A percentile compares a stretch with the other conserved stretches of the same genome.
Evolutionary conservation across 139 green algal species (phyloP).

Genomic region (Choricystis sp.): DNA sequence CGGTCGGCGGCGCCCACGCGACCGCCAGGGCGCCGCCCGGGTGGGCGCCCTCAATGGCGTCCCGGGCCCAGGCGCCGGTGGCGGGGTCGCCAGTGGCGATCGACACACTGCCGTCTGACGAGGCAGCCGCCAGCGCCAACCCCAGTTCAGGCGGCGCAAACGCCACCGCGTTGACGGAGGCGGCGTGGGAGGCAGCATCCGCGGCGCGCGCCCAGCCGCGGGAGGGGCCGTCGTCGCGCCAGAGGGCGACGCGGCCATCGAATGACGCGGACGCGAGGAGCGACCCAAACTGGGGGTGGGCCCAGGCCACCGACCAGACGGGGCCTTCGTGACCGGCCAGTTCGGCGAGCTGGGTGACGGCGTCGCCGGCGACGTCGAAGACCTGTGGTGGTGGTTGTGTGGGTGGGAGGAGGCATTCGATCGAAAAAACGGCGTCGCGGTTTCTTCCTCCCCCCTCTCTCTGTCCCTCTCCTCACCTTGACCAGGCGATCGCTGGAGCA

Average conservation of each 20-base stretch:
- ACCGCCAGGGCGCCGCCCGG: slow-evolving; percentile 70
- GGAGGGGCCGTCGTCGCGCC: slow-evolving; percentile 63
- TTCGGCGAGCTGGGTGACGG: slow-evolving; percentile 43
- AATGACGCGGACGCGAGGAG: slow-evolving; percentile 84
- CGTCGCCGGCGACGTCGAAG: slow-evolving; percentile 24
- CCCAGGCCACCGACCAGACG: slow-evolving; percentile 72
- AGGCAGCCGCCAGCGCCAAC: slow-evolving; percentile 69
- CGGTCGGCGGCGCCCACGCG: slow-evolving; percentile 65
- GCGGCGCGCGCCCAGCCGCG: slow-evolving; percentile 62
- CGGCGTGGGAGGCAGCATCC: slow-evolving; percentile 27
- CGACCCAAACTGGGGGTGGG: slow-evolving; percentile 86
- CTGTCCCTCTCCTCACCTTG: slow-evolving; percentile 30
- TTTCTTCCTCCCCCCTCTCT: background rate
- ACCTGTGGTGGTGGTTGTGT: slow-evolving; percentile 6
- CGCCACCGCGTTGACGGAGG: slow-evolving; percentile 80
- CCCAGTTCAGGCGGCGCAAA: slow-evolving; percentile 90
- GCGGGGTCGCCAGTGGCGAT: slow-evolving; percentile 28
- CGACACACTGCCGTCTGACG: slow-evolving; percentile 73
- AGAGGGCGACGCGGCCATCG: slow-evolving; percentile 83
- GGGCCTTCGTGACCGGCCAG: slow-evolving; percentile 86
- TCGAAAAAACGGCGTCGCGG: no score
- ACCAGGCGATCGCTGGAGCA: slow-evolving; percentile 78
- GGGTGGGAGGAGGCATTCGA: no score
- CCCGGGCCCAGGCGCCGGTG: slow-evolving; percentile 28
- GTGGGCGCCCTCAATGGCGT: slow-evolving; percentile 46